Evolutionary conservation across 495 filamentous ascomycete species (phyloP), one percentile per base, ranked within the genome.

Genomic region (Lichenothelia convexa): DNA sequence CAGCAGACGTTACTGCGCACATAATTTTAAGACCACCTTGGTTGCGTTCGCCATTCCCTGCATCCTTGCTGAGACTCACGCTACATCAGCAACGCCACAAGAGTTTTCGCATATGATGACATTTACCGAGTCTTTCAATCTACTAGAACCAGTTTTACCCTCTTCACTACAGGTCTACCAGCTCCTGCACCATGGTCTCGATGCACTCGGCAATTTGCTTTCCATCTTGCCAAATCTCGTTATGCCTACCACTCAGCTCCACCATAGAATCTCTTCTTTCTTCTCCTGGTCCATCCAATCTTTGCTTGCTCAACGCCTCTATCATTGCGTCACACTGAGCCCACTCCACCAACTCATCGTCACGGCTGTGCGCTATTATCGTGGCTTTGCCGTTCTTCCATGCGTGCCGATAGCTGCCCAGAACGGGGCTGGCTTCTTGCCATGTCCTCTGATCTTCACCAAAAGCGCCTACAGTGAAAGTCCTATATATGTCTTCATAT

Each of bases 381-480:
- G 68, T 65, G 20, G 70, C 45, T 24, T 49, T 53, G 17, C 67
- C 56, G 34, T 53, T 40, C 21, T 42, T 42, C 67, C 65, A 61
- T 7, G 58, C 49, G 38, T 24, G 61, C 43, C 18, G 61, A 44
- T 37, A 60, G 34, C 34, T 32, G 35, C 59, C 53, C 38, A 44
- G 54, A 21, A 57, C 56, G 6, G 77, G 70, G 48, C 68, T 67
- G 24, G 2, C 24, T 9, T 29, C 24, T 2, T 9, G 9, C 9
- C 15, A 29, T 29, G 24, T 29, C 9, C 15, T 13, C 15, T 9
- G 9, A 22, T 71, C 63, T 2, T 41, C 37, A 1, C 77, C 78
- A 57, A 85, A 85, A 1, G 80, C 78, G 3, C 60, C 65, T 2
- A 51, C 48, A 2, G 73, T 55, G 32, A 87, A 73, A 18, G 64